Evolutionary conservation across 805 yeast species (phyloP).

Genomic region (Candida pini): DNA sequence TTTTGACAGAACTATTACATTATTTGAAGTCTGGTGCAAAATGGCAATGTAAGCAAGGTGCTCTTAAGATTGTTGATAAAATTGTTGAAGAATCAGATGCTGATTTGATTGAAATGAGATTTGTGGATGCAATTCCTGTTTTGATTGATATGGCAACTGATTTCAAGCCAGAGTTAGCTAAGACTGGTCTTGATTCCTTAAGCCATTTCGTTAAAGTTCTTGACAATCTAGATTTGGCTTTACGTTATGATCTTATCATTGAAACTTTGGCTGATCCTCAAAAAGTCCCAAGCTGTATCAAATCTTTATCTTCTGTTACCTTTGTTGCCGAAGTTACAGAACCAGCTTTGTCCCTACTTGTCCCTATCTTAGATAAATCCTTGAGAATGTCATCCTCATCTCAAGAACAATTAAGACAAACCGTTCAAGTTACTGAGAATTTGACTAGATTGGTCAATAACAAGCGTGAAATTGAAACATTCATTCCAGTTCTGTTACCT

Average conservation of each 20-base stretch:
- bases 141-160: slow-evolving; percentile 89
- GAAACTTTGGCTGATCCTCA: slow-evolving; percentile 87
- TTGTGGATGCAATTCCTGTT: slow-evolving; percentile 74
- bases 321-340: slow-evolving; percentile 98
- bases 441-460: slow-evolving; percentile 92
- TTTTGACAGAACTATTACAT: slow-evolving; percentile 53
- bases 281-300: slow-evolving; percentile 84
- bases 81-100: slow-evolving; percentile 75
- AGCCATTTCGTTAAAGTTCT: slow-evolving; percentile 69
- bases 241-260: slow-evolving; percentile 78
- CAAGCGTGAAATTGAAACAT: slow-evolving; percentile 83
- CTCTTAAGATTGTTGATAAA: slow-evolving; percentile 66
- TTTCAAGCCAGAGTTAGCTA: slow-evolving; percentile 92
- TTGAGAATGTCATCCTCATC: slow-evolving; percentile 81
- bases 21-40: slow-evolving; percentile 81
- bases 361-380: slow-evolving; percentile 88
- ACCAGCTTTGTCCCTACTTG: slow-evolving; percentile 84
- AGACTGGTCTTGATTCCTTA: slow-evolving; percentile 71
- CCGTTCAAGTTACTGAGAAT: slow-evolving; percentile 93
- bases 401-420: slow-evolving; percentile 94
- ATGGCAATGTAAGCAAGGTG: slow-evolving; percentile 87
- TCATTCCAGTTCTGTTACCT: slow-evolving; percentile 84
- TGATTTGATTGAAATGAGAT: slow-evolving; percentile 78
- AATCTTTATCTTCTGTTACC: slow-evolving; percentile 85
- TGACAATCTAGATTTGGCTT: slow-evolving; percentile 88